phyloP scores from a whole-genome alignment of 331 rosid genomes.

The Quercus phellos region DNA sequence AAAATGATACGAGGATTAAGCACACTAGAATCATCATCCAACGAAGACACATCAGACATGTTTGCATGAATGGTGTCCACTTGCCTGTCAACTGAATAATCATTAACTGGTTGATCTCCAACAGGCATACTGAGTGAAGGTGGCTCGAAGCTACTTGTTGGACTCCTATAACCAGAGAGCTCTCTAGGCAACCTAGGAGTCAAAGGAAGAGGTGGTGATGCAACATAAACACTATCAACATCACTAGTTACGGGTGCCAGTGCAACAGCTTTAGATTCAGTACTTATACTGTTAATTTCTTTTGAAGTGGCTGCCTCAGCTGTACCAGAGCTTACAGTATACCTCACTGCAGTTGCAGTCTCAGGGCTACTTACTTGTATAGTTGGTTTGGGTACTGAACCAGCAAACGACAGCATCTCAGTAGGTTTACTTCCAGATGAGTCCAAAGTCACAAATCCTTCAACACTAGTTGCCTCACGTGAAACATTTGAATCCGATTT shows the following conservation, averaged over 20 bases:
- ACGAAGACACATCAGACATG: constrained; percentile 48
- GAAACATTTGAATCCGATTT: constrained; percentile 66
- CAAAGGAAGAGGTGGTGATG: constrained; percentile 77
- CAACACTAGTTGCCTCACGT: constrained; percentile 51
- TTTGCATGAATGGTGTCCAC: constrained; percentile 49
- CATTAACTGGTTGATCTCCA: constrained; percentile 61
- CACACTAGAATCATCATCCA: constrained; percentile 52
- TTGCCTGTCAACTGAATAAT: constrained; percentile 70
- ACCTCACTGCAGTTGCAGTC: constrained; percentile 44
- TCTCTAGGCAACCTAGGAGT: constrained; percentile 82
- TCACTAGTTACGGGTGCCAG: constrained; percentile 51
- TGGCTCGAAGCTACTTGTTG: constrained; percentile 48
- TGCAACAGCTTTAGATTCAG: constrained; percentile 53
- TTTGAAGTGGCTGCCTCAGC: constrained; percentile 43
- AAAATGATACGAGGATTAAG: constrained; percentile 53
- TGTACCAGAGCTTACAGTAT: constrained; percentile 52
- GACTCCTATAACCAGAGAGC: constrained; percentile 76
- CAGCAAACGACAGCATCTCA: constrained; percentile 37
- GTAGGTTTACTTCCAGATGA: constrained; percentile 46
- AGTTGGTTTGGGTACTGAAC: constrained; percentile 52
- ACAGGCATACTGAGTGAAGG: constrained; percentile 45
- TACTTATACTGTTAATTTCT: constrained; percentile 42
- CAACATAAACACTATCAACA: constrained; percentile 53
- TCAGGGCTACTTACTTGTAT: constrained; percentile 47
- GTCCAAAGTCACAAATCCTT: constrained; percentile 50